Percentiles rank a stretch among this genome's conserved stretches.
phyloP scores from a whole-genome alignment of 2,329 filamentous ascomycete species.

The Chalaropsis ovoidea region DNA sequence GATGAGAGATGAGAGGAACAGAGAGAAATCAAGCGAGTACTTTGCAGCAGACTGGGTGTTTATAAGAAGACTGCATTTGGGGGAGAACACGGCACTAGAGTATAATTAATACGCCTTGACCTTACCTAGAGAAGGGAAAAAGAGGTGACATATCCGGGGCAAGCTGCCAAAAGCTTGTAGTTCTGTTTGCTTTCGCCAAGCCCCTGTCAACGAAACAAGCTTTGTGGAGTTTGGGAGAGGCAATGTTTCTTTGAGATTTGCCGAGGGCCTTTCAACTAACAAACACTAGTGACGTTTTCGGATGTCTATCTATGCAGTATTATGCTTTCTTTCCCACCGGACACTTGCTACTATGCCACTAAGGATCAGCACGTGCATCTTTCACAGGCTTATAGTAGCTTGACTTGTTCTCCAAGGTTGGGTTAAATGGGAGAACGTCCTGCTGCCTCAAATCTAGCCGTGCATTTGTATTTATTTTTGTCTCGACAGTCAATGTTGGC shows the following conservation, averaged over 20 bases:
- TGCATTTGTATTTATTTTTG: too few species aligned
- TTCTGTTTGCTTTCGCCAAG: too few species aligned
- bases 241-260: neutral
- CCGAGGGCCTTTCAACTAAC: neutral
- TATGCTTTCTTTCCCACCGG: too few species aligned
- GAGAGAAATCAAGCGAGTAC: neutral
- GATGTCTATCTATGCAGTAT: neutral
- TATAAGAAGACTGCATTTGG: too few species aligned
- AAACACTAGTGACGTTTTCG: constrained; percentile 3
- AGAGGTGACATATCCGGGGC: neutral
- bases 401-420: neutral
- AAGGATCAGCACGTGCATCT: neutral
- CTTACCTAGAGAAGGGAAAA: neutral
- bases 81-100: too few species aligned
- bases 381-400: neutral
- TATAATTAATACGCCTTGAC: too few species aligned
- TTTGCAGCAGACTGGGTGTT: too few species aligned
- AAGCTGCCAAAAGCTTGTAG: too few species aligned
- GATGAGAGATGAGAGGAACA: neutral
- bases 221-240: neutral
- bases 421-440: neutral
- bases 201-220: constrained; percentile 6
- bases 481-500: too few species aligned
- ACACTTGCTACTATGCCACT: neutral
- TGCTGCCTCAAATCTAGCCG: too few species aligned